Evolutionary conservation across 2,329 filamentous ascomycete genomes (phyloP).

Genomic region (Claviceps sp.): DNA sequence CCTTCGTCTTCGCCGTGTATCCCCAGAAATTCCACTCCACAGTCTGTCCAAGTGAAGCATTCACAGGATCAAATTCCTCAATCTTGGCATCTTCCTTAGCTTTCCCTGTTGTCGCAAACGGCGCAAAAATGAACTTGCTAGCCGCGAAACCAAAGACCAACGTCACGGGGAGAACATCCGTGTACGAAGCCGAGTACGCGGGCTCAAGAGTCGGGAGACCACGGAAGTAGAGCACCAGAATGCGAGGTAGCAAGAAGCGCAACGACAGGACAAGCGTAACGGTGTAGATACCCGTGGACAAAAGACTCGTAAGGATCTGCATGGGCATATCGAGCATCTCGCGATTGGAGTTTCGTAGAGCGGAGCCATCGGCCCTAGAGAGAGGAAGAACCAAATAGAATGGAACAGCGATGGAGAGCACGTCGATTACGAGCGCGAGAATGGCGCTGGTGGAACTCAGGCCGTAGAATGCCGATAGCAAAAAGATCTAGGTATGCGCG

Average conservation of each 20-base stretch:
- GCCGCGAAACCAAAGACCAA: conserved; percentile 53
- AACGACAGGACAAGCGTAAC: conserved; percentile 58
- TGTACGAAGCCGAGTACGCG: conserved; percentile 50
- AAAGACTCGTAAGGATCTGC: conserved; percentile 48
- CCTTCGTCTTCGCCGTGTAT: conserved; percentile 47
- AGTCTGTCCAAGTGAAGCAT: conserved; percentile 55
- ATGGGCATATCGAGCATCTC: conserved; percentile 53
- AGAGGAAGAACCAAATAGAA: conserved; percentile 62
- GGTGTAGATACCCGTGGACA: conserved; percentile 62
- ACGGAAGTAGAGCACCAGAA: conserved; percentile 65
- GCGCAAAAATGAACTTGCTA: conserved; percentile 65
- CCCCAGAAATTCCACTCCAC: conserved; percentile 62
- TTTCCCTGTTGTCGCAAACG: conserved; percentile 41
- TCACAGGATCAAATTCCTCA: conserved; percentile 46
- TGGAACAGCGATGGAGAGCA: conserved; percentile 55
- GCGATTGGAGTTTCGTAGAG: conserved; percentile 41
- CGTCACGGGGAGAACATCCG: conserved; percentile 46
- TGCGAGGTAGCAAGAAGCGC: conserved; percentile 54
- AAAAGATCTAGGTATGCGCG: conserved; percentile 41
- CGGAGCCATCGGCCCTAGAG: conserved; percentile 48
- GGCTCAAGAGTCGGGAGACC: conserved; percentile 54
- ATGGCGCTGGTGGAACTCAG: conserved; percentile 48
- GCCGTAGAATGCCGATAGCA: conserved; percentile 66
- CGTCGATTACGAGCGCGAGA: conserved; percentile 51
- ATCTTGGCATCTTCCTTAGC: conserved; percentile 34